A percentile compares a stretch with the other conserved stretches of the same genome.
Conservation (phyloP, 352 stramenopile species). For the Pythium insidiosum region DNA sequence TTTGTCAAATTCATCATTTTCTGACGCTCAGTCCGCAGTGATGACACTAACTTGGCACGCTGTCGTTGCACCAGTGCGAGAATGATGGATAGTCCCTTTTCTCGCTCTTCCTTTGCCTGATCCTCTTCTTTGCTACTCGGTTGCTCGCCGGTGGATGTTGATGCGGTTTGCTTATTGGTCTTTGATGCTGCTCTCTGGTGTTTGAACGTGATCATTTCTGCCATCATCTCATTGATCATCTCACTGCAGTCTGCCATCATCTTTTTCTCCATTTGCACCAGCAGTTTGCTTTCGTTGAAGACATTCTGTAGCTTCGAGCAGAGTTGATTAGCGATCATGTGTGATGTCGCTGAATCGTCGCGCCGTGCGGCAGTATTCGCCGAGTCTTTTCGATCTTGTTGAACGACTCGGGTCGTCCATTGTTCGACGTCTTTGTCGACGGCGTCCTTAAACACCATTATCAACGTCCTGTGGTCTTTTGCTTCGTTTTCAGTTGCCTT, state of each 20-base stretch:
- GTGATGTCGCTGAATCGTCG: constrained; percentile 54
- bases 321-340: constrained; percentile 78
- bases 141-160: not conserved
- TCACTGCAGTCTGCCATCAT: constrained; percentile 45
- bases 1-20: constrained; percentile 55
- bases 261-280: constrained; percentile 54
- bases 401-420: constrained; percentile 49
- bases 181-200: constrained; percentile 19
- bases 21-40: constrained; percentile 53
- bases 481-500: constrained; percentile 53
- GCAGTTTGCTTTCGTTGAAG: constrained; percentile 56
- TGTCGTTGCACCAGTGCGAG: constrained; percentile 57
- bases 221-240: constrained; percentile 70
- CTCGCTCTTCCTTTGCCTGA: constrained; percentile 63
- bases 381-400: constrained; percentile 17
- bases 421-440: constrained; percentile 70
- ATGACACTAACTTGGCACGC: constrained; percentile 33
- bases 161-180: constrained; percentile 1
- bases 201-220: constrained; percentile 53
- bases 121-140: constrained; percentile 39
- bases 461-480: constrained; percentile 75
- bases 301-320: constrained; percentile 79
- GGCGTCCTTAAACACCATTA: constrained; percentile 77
- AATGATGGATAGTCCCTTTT: constrained; percentile 72
- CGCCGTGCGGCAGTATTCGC: constrained; percentile 20